Conservation (phyloP, 2,329 filamentous ascomycete species). For the Colletotrichum scovillei region DNA sequence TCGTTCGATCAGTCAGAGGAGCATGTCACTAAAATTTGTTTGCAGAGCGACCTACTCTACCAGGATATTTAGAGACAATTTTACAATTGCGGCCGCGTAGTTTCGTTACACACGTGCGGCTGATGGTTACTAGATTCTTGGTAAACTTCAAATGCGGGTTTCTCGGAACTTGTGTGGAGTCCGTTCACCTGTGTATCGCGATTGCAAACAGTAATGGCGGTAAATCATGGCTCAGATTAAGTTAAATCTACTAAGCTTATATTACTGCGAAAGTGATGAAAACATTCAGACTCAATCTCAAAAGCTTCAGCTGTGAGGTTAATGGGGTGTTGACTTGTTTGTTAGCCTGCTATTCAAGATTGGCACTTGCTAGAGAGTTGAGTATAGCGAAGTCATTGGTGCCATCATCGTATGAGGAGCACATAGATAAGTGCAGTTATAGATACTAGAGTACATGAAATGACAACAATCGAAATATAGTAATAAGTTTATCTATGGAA, state of each 20-base stretch:
- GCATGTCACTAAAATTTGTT: not conserved
- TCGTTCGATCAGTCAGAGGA: not conserved
- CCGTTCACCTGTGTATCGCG: not conserved
- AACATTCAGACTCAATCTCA: not conserved
- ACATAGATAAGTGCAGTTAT: not conserved
- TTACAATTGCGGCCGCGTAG: not conserved
- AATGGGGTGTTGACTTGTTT: not conserved
- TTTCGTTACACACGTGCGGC: not conserved
- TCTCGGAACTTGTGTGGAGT: not conserved
- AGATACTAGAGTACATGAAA: not conserved
- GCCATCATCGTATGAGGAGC: rapidly evolving
- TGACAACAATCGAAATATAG: not conserved
- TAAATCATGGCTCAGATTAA: not conserved
- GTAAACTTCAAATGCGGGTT: not conserved
- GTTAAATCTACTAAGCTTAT: not conserved
- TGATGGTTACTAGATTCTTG: not conserved
- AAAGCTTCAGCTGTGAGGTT: not conserved
- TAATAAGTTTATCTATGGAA: not conserved
- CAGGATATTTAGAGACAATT: not conserved
- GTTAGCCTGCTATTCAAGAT: not conserved
- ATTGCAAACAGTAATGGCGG: not conserved
- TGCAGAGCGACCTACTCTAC: not conserved
- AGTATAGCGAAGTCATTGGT: not conserved
- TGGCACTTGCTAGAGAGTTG: not conserved
- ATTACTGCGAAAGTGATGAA: not conserved